Conservation (phyloP, 2,329 filamentous ascomycete species). For the Colletotrichum magnum region DNA sequence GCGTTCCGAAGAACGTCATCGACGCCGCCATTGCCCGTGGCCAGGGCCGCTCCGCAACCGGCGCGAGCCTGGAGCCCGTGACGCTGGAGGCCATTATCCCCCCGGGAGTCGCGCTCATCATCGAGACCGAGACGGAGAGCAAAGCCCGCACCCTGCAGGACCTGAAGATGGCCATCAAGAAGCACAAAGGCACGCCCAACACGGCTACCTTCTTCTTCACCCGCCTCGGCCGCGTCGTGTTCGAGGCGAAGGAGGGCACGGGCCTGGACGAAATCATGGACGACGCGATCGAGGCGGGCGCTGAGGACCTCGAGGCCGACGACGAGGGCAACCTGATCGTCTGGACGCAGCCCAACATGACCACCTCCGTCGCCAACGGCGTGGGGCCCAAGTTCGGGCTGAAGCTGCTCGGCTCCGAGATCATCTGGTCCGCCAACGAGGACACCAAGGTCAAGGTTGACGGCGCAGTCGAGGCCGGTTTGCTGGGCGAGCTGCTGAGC, state of each 20-base stretch:
- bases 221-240: slow-evolving; percentile 80
- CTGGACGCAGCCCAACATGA: slow-evolving; percentile 42
- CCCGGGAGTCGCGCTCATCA: slow-evolving; percentile 81
- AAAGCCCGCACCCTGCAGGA: slow-evolving; percentile 82
- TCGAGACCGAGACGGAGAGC: slow-evolving; percentile 89
- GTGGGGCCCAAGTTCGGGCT: slow-evolving; percentile 67
- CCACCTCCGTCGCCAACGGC: slow-evolving; percentile 33
- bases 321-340: slow-evolving; percentile 41
- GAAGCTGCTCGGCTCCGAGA: slow-evolving; percentile 80
- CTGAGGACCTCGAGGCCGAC: slow-evolving; percentile 74
- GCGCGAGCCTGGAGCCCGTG: slow-evolving; percentile 81
- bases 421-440: slow-evolving; percentile 87
- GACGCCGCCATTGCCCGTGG: slow-evolving; percentile 90
- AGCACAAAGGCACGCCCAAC: slow-evolving; percentile 76
- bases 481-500: slow-evolving; percentile 72
- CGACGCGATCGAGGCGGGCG: slow-evolving; percentile 88
- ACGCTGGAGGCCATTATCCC: slow-evolving; percentile 87
- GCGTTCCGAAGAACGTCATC: slow-evolving; percentile 87
- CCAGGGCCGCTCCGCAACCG: slow-evolving; percentile 84
- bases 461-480: slow-evolving; percentile 66
- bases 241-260: slow-evolving; percentile 68
- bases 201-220: slow-evolving; percentile 85
- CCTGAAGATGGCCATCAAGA: slow-evolving; percentile 79
- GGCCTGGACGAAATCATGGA: slow-evolving; percentile 81
- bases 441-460: slow-evolving; percentile 80